Evolutionary conservation across 306 rosid species (phyloP), one percentile per base, ranked within the genome.

Genomic region (Glycine tomentella): DNA sequence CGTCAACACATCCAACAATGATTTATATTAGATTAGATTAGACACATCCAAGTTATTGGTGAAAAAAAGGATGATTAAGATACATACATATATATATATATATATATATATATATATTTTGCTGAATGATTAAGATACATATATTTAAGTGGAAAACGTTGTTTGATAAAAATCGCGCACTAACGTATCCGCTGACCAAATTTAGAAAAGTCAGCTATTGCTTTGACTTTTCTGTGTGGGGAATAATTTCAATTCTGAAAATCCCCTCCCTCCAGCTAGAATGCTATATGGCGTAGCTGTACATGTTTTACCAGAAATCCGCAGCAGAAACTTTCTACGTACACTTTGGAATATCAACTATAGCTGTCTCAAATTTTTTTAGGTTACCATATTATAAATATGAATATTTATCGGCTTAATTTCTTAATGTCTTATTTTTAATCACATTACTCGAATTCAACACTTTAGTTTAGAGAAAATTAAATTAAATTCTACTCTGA

Each of bases 231-330:
- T 51, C 9, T 17, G 6, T 2, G 36, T 11, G 3, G 31, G 49
- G 48, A 62, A 61, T 20, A 62, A 50, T 51, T 75, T 58, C 58
- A 75, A 42, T 74, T 57, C 25, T 58, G 78, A 59, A 59, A 81
- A 74, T 53, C 17, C 14, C 9, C 0, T 3, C 8, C 14, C 4
- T 51, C 6, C 10, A 9, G 44, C 68, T 2, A n/a, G 8, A 9
- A n/a, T n/a, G n/a, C n/a, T n/a, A n/a, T n/a, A n/a, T 72, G 36
- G 10, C 51, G 20, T 2, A 72, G 25, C 31, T 11, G 3, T 4
- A 9, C 20, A 70, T 10, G 20, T 49, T 33, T 65, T 65, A 40
- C 25, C 50, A 14, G 31, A 75, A 49, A 64, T 36, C 33, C 0
- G 44, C 9, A 81, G 8, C 36, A 17, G 25, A 15, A 55, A 55